A percentile compares a stretch with the other conserved stretches of the same genome.
These are phyloP conservation scores for Moesziomyces parantarcticus DNA, from an alignment of 1,284 basidiomycete genomes.

Conservation along the genomic window DNA sequence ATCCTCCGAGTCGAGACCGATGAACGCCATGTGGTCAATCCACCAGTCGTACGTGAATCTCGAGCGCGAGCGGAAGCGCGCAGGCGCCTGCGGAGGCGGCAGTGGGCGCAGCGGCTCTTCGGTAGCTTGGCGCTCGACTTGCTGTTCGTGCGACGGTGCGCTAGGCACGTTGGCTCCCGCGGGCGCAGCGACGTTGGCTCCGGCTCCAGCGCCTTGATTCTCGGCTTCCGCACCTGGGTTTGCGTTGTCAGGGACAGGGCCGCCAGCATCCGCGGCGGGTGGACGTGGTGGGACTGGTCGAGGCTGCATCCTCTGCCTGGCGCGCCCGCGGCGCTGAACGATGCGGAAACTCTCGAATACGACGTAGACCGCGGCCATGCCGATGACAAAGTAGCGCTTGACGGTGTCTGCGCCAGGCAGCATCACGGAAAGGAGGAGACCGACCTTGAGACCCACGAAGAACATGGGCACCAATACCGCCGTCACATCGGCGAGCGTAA, in stretches of 20 bases:
- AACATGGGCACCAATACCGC: slow-evolving; percentile 41
- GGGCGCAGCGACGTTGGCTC: background rate
- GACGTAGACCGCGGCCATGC: slow-evolving; percentile 39
- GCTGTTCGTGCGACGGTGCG: slow-evolving; percentile 20
- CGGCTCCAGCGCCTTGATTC: background rate
- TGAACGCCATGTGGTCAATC: slow-evolving; percentile 45
- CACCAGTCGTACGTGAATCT: slow-evolving; percentile 36
- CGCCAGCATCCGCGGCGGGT: background rate
- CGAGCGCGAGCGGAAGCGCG: slow-evolving; percentile 11
- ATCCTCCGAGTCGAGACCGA: slow-evolving; percentile 49
- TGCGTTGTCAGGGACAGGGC: background rate
- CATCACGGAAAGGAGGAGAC: slow-evolving; percentile 51
- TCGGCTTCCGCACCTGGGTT: background rate
- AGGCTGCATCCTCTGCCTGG: slow-evolving; percentile 13
- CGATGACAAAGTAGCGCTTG: slow-evolving; percentile 44
- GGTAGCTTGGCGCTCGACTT: slow-evolving; percentile 12
- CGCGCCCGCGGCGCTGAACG: slow-evolving; percentile 27
- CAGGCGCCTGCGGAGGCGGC: slow-evolving; percentile 34
- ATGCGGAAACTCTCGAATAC: slow-evolving; percentile 42
- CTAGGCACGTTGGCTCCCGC: slow-evolving; percentile 27
- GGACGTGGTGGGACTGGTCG: background rate
- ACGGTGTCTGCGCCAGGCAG: slow-evolving; percentile 33
- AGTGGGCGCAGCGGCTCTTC: slow-evolving; percentile 22
- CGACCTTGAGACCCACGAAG: slow-evolving; percentile 50
- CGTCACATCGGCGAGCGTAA: slow-evolving; percentile 29